Percentiles rank a stretch among this genome's conserved stretches.
Evolutionary conservation across 257 asterid species (phyloP).

Genomic region (Vinca minor): DNA sequence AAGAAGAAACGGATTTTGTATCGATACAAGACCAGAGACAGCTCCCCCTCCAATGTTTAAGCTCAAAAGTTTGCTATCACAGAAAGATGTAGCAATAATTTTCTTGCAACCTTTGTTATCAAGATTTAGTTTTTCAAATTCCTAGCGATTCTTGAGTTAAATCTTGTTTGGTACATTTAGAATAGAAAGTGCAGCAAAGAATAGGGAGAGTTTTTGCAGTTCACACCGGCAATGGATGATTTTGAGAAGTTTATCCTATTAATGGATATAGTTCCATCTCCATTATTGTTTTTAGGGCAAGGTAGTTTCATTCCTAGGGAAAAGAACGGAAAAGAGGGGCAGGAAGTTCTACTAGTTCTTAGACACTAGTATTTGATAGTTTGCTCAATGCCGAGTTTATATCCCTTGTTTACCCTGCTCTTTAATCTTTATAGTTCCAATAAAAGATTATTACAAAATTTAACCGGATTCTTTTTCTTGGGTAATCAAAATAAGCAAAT

Average conservation of each 20-base stretch:
- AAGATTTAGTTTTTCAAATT: neutral
- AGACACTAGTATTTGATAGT: too few relatives aligned
- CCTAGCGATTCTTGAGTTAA: neutral
- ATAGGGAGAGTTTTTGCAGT: neutral
- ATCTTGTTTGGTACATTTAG: neutral
- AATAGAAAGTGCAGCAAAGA: neutral
- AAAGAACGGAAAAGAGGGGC: neutral
- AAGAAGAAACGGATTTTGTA: conserved; percentile 40
- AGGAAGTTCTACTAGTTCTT: neutral
- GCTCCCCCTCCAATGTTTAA: conserved; percentile 1
- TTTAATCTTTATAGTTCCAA: neutral
- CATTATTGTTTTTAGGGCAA: neutral
- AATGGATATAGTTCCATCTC: neutral
- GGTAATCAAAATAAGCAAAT: neutral
- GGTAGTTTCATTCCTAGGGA: neutral
- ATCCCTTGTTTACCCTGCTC: too few relatives aligned
- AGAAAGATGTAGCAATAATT: neutral
- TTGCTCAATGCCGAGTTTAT: too few relatives aligned
- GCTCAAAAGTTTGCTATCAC: neutral
- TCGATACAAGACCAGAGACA: conserved; percentile 32
- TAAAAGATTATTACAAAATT: neutral
- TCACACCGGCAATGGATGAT: neutral
- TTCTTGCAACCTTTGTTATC: neutral
- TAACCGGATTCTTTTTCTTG: too few relatives aligned
- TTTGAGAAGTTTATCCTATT: neutral